phyloP scores from a whole-genome alignment of 2,329 filamentous ascomycete species.

The Monosporascus sp. region DNA sequence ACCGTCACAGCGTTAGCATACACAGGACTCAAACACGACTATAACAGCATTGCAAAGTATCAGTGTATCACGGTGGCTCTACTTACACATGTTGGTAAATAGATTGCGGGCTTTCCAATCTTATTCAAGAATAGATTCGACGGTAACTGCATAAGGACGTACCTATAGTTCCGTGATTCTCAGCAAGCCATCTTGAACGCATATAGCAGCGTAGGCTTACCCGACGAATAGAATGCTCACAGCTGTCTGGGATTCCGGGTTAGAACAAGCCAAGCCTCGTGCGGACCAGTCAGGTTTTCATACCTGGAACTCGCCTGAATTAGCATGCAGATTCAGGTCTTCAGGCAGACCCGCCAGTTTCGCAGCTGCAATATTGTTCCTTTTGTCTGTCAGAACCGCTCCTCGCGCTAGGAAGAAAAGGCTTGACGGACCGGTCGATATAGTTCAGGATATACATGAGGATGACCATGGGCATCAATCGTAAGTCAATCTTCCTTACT shows the following conservation, averaged over 20 bases:
- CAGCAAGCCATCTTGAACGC: too few species aligned
- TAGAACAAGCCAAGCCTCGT: slow-evolving; percentile 1
- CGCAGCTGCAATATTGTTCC: slow-evolving; percentile 53
- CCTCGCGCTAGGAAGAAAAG: neutral
- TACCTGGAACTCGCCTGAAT: slow-evolving; percentile 31
- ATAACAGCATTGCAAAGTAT: too few species aligned
- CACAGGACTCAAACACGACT: too few species aligned
- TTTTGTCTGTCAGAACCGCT: slow-evolving; percentile 15
- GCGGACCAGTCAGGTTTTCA: neutral
- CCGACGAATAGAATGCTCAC: slow-evolving; percentile 49
- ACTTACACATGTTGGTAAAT: slow-evolving; percentile 40
- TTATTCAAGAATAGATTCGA: slow-evolving; percentile 47
- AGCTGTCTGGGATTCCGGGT: slow-evolving; percentile 29
- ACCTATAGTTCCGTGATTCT: slow-evolving; percentile 21
- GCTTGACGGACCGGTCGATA: slow-evolving; percentile 37
- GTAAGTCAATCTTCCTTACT: slow-evolving; percentile 58
- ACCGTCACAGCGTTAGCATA: neutral
- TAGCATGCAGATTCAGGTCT: slow-evolving; percentile 26
- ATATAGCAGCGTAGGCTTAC: slow-evolving; percentile 19
- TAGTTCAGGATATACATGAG: slow-evolving; percentile 69
- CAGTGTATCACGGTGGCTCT: neutral
- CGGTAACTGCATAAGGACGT: slow-evolving; percentile 46
- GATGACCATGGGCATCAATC: slow-evolving; percentile 62
- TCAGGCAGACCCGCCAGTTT: slow-evolving; percentile 42
- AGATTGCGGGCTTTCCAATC: slow-evolving; percentile 42